Evolutionary conservation across 805 yeast species (phyloP).

Genomic region (Ogataea kodamae): DNA sequence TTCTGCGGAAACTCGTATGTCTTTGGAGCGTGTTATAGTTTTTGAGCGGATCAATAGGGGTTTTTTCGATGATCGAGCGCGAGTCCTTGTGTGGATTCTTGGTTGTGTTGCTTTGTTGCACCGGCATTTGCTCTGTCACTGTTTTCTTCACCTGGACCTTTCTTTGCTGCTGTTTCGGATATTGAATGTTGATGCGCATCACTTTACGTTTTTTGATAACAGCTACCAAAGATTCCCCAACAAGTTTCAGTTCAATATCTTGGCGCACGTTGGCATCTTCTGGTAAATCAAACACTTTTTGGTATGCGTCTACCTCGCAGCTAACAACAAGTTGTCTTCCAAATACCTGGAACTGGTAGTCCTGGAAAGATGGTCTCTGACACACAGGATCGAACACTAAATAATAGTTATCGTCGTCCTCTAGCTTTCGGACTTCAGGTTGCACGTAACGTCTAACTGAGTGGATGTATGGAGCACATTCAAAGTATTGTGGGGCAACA

Average conservation of each 20-base stretch:
- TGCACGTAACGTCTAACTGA: slow-evolving; percentile 9
- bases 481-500: slow-evolving; percentile 16
- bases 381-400: slow-evolving; percentile 21
- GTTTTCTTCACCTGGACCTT: background rate
- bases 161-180: background rate
- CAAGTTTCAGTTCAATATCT: slow-evolving; percentile 15
- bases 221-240: slow-evolving; percentile 22
- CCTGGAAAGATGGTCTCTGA: slow-evolving; percentile 16
- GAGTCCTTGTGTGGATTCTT: background rate
- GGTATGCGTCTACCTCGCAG: slow-evolving; percentile 23
- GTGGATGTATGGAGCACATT: slow-evolving; percentile 1
- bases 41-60: slow-evolving; percentile 13
- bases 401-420: slow-evolving; percentile 25
- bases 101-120: background rate
- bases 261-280: slow-evolving; percentile 19
- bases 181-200: slow-evolving; percentile 2
- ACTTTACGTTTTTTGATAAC: slow-evolving; percentile 2
- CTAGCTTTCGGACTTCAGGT: slow-evolving; percentile 11
- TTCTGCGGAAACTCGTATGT: slow-evolving; percentile 21
- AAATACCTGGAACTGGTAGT: slow-evolving; percentile 24
- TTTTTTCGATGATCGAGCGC: background rate
- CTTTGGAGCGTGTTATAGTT: slow-evolving; percentile 29
- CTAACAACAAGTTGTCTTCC: slow-evolving; percentile 18
- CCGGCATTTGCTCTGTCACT: background rate
- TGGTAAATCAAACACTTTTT: slow-evolving; percentile 24